Evolutionary conservation across 164 flowering plant genomes (phyloP).

Genomic region (Euptelea pleiosperma): DNA sequence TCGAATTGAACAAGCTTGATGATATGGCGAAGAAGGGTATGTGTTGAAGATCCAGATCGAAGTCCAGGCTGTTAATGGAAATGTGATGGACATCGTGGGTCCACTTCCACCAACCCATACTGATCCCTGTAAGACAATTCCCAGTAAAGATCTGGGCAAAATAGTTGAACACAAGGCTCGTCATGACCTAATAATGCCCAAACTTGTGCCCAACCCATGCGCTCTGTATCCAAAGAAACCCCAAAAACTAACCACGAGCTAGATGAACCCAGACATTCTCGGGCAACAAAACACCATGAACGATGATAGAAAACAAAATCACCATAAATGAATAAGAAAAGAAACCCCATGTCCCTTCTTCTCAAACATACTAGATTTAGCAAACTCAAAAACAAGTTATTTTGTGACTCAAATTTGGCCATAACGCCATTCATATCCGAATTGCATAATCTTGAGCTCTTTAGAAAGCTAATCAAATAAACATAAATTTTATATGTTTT

Average conservation of each 20-base stretch:
- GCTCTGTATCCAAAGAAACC: conserved; percentile 46
- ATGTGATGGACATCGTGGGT: conserved; percentile 61
- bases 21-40: conserved; percentile 54
- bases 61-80: conserved; percentile 43
- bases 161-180: conserved; percentile 23
- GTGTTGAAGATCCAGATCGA: conserved; percentile 54
- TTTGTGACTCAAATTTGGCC: no score
- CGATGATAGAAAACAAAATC: conserved; percentile 18
- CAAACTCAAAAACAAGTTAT: conserved; percentile 39
- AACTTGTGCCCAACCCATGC: conserved; percentile 56
- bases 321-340: conserved; percentile 23
- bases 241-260: conserved; percentile 36
- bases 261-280: conserved; percentile 29
- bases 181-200: conserved; percentile 49
- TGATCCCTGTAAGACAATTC: conserved; percentile 53
- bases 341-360: conserved; percentile 52
- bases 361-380: conserved; percentile 56
- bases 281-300: conserved; percentile 37
- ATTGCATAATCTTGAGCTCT: no score
- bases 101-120: conserved; percentile 73
- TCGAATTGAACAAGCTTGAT: conserved; percentile 30
- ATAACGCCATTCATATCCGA: no score
- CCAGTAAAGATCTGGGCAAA: conserved; percentile 41
- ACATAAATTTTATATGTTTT: no score
- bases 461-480: no score